A percentile compares a stretch with the other conserved stretches of the same genome.
Evolutionary conservation across 129 eudicot species (phyloP).

Genomic region (Scalesia atractyloides): DNA sequence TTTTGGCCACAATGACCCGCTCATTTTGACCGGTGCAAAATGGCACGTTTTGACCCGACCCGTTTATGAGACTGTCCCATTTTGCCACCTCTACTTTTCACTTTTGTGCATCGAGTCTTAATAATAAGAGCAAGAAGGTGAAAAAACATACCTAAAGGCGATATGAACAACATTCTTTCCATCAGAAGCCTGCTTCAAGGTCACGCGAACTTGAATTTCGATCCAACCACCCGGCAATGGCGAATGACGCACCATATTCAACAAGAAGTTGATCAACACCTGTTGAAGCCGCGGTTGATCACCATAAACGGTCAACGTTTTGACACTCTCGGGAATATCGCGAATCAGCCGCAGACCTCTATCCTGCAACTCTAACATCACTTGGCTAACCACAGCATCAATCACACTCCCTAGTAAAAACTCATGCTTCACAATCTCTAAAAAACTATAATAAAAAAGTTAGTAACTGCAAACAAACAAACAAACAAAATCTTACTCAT

Average conservation of each 20-base stretch:
- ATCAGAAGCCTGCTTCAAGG: slow-evolving; percentile 56
- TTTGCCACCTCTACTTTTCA: not conserved
- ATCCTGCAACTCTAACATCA: slow-evolving; percentile 63
- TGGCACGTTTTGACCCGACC: too few species aligned
- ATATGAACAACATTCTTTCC: slow-evolving; percentile 46
- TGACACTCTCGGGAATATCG: slow-evolving; percentile 82
- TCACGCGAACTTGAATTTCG: slow-evolving; percentile 68
- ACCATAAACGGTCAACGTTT: slow-evolving; percentile 60
- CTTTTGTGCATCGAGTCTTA: not conserved
- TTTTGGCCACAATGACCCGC: too few species aligned
- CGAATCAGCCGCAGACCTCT: slow-evolving; percentile 74
- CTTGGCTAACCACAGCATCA: slow-evolving; percentile 88
- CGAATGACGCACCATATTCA: slow-evolving; percentile 70
- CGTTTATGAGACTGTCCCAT: not conserved
- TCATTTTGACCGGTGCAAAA: too few species aligned
- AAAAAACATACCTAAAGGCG: slow-evolving; percentile 66
- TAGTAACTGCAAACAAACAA: not conserved
- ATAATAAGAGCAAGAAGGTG: not conserved
- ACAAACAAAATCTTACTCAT: too few species aligned
- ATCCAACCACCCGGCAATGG: slow-evolving; percentile 85
- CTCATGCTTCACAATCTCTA: slow-evolving; percentile 75
- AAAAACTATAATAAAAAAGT: slow-evolving; percentile 39
- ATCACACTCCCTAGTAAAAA: slow-evolving; percentile 74
- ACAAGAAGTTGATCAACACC: slow-evolving; percentile 69
- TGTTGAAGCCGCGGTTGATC: slow-evolving; percentile 84